Evolutionary conservation across 1,284 basidiomycete species (phyloP), one percentile per base, ranked within the genome.

Genomic region (Anthracocystis setariae): DNA sequence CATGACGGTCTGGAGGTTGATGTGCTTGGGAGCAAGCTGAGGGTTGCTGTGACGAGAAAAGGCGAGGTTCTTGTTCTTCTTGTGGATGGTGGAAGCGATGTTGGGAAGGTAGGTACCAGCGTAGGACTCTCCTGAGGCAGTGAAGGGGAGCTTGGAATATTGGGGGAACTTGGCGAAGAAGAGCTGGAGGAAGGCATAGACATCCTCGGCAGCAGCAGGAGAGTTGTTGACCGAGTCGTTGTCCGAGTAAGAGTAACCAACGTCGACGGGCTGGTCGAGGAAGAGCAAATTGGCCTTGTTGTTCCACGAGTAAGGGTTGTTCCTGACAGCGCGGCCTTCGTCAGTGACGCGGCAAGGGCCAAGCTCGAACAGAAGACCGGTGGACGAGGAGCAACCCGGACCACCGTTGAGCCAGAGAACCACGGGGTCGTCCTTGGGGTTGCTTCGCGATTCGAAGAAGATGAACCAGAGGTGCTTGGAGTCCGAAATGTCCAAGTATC

Each of bases 361-460:
- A 33, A 96, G 89, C 84, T 97, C 92, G 70, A 93, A 84, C 89
- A 90, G n/a, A 88, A 91, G 71, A 87, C 81, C 81, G 37, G 74
- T 76, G 47, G 73, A 74, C 20, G 77, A 78, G 29, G 77, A 82
- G 66, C 79, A 76, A 51, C 81, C 91, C 15, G 91, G 91, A 5
- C 91, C 91, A 45, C 92, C 93, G 77, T 93, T 94, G 40, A 94
- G 85, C 94, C 94, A 95, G 56, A 96, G 86, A 25, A 93, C 87
- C 4, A 96, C 86, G 10, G 93, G 93, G 18, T 91, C 92, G 46
- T 88, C 86, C 50, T 87, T 84, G 1, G 93, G 92, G 24, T 88
- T 86, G 61, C 84, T 86, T 40, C 93, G 87, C 2, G 90, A 88
- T 85, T 94, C 92, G 77, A 93, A 94, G 86, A 92, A 92, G 25